Conservation (phyloP, 75 land plant species). For the Picea sitchensis region DNA sequence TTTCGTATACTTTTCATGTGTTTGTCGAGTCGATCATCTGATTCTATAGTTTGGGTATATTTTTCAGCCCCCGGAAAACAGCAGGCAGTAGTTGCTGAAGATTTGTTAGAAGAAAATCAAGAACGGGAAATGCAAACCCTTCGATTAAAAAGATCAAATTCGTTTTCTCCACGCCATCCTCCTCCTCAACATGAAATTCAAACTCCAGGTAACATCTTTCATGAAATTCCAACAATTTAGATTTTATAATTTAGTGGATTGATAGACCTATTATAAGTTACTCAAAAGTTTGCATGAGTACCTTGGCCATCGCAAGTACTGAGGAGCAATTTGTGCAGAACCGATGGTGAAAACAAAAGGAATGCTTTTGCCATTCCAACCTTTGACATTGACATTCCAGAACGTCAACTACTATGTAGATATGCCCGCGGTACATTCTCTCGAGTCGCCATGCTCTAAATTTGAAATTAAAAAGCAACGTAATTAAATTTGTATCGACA, state of each 20-base stretch:
- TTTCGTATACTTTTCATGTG: slow-evolving; percentile 18
- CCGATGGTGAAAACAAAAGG: slow-evolving; percentile 6
- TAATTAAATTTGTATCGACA: no score
- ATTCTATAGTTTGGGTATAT: neutral
- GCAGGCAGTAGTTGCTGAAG: slow-evolving; percentile 33
- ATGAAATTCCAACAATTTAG: no score
- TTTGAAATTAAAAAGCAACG: no score
- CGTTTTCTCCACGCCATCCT: no score
- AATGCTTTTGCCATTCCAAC: slow-evolving; percentile 34
- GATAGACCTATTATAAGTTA: no score
- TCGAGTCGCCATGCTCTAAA: no score
- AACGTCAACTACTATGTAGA: slow-evolving; percentile 64
- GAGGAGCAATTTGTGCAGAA: no score
- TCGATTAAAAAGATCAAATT: neutral
- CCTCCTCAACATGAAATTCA: no score
- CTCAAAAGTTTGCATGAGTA: no score
- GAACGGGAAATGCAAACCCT: neutral
- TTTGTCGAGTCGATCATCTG: neutral
- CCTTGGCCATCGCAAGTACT: no score
- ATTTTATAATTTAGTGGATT: no score
- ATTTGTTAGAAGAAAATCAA: slow-evolving; percentile 23
- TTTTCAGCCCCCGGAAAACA: slow-evolving; percentile 29
- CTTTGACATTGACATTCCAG: slow-evolving; percentile 53
- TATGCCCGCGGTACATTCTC: slow-evolving; percentile 67
- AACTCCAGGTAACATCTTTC: no score